Conservation (phyloP, 768 basidiomycete genomes). For the Leccinum subtestaceum region DNA sequence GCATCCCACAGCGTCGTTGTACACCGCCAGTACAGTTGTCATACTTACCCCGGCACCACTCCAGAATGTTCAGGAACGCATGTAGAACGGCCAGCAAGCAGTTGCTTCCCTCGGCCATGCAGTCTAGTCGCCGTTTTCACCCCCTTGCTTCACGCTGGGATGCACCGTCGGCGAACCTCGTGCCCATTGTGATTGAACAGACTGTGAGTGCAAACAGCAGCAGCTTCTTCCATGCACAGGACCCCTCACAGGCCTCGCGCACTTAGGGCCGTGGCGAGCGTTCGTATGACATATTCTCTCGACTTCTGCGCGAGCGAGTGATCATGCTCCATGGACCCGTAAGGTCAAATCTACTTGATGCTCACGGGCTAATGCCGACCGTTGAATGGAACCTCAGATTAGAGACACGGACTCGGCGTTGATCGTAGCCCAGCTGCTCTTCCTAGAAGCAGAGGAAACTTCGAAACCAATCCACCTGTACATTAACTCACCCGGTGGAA, state of each 20-base stretch:
- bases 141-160: constrained; percentile 47
- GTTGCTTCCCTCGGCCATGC: constrained; percentile 9
- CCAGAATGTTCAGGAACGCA: constrained; percentile 29
- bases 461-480: constrained; percentile 94
- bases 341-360: constrained; percentile 30
- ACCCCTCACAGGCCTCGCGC: constrained; percentile 16
- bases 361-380: constrained; percentile 11
- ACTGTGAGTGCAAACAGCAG: constrained; percentile 50
- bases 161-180: constrained; percentile 58
- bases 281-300: constrained; percentile 95
- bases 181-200: constrained; percentile 92
- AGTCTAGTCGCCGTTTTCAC: constrained; percentile 46
- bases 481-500: constrained; percentile 95
- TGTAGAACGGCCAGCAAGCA: constrained; percentile 24
- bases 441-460: constrained; percentile 94
- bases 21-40: neutral
- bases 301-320: constrained; percentile 87
- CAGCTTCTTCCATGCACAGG: constrained; percentile 5
- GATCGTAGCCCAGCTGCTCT: constrained; percentile 88
- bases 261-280: constrained; percentile 78
- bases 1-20: neutral
- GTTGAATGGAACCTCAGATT: constrained; percentile 51
- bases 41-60: constrained; percentile 4
- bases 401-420: constrained; percentile 86
- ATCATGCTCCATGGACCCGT: constrained; percentile 95